Evolutionary conservation across 306 rosid genomes (phyloP), one percentile per base, ranked within the genome.

Genomic region (Prunus mume): DNA sequence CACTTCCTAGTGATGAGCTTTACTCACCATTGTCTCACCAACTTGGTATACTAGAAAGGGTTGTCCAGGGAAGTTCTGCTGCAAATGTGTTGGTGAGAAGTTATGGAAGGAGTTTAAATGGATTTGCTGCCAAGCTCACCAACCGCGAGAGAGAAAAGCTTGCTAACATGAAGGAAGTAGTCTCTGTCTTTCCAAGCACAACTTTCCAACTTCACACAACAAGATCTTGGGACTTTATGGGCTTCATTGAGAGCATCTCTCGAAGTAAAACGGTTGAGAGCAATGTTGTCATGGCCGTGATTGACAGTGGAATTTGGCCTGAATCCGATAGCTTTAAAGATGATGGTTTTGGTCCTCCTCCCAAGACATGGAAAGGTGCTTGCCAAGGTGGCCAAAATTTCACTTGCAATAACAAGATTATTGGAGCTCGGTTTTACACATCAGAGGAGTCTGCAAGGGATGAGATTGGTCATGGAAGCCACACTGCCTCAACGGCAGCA

Each of bases 151-250:
- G 63, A 11, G 63, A 57, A 57, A 11, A 11, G 30, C 32, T 57
- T 57, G 63, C 28, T 22, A 22, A 57, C 2, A 57, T 57, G 15
- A 57, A 57, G 32, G 63, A 20, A 57, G 32, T 57, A 5, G 63
- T 57, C 30, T 57, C 30, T 22, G 63, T 57, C 15, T 57, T 57
- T 22, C 63, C 63, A 12, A 57, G 63, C 32, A 57, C 14, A 57
- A 20, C 63, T 57, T 57, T 20, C 30, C 28, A 57, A 10, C 63
- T 57, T 22, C 63, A 22, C 12, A 57, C 63, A 57, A 57, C 30
- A 22, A 57, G 74, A 19, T 76, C 80, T 3, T 76, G 80, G 80
- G 80, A 76, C 10, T 76, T 76, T 66, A 41, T 76, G 74, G 68
- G 68, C 2, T 56, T 76, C 57, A 52, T 38, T 4, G 14, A 17